Evolutionary conservation across 129 eudicot genomes (phyloP).

Genomic region (Lonicera japonica): DNA sequence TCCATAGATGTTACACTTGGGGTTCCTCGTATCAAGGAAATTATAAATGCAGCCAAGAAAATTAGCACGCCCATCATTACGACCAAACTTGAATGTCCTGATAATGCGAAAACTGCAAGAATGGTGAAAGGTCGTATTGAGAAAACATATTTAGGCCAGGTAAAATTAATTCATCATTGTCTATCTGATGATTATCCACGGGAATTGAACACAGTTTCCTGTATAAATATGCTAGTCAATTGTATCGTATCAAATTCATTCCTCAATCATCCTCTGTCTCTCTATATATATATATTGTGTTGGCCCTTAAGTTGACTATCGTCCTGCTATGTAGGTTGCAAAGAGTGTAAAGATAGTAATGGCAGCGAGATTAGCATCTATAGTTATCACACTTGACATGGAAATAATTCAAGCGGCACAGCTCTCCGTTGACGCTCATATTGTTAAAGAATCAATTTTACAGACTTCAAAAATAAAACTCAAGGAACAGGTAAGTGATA

Average conservation of each 20-base stretch:
- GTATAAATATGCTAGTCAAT: no score
- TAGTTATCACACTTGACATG: constrained; percentile 69
- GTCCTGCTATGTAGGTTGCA: constrained; percentile 53
- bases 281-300: neutral
- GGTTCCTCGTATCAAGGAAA: constrained; percentile 97
- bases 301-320: neutral
- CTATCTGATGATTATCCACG: no score
- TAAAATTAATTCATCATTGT: no score
- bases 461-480: constrained; percentile 50
- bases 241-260: no score
- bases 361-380: constrained; percentile 56
- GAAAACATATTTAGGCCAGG: constrained; percentile 84
- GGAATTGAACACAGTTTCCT: no score
- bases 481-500: constrained; percentile 47
- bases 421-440: constrained; percentile 53
- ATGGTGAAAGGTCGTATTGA: constrained; percentile 75
- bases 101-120: constrained; percentile 38
- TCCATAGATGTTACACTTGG: constrained; percentile 89
- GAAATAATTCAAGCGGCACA: constrained; percentile 50
- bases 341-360: constrained; percentile 71
- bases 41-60: constrained; percentile 76
- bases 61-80: constrained; percentile 88
- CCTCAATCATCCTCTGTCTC: neutral
- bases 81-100: constrained; percentile 45
- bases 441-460: constrained; percentile 61